Evolutionary conservation across 2,329 filamentous ascomycete genomes (phyloP).

Genomic region (Fusarium concolor): DNA sequence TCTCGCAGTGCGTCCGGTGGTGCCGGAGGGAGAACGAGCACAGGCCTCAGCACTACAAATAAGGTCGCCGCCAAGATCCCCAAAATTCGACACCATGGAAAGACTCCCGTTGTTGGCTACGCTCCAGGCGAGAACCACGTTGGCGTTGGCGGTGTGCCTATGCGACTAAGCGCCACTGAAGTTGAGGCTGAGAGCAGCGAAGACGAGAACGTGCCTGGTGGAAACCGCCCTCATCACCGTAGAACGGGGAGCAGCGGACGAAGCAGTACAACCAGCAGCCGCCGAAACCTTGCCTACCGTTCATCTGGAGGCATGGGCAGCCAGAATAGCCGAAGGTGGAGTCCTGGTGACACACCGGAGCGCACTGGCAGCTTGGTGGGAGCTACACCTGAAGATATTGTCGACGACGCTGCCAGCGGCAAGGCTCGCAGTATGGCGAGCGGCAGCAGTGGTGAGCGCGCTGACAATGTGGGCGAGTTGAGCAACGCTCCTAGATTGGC

Average conservation of each 20-base stretch:
- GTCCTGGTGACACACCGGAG: conserved; percentile 68
- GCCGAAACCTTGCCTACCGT: conserved; percentile 62
- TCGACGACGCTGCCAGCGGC: conserved; percentile 59
- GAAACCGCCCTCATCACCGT: conserved; percentile 70
- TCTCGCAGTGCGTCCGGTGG: conserved; percentile 52
- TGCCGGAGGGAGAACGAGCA: conserved; percentile 65
- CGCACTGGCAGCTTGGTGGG: conserved; percentile 64
- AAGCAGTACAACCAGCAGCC: conserved; percentile 71
- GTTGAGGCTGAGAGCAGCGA: conserved; percentile 90
- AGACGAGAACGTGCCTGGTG: conserved; percentile 69
- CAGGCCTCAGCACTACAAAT: conserved; percentile 69
- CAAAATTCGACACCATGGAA: conserved; percentile 90
- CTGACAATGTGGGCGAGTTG: conserved; percentile 70
- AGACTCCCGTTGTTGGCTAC: conserved; percentile 82
- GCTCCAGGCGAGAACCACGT: conserved; percentile 81
- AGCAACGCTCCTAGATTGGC: conserved; percentile 62
- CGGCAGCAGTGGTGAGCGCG: conserved; percentile 69
- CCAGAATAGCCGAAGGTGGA: conserved; percentile 59
- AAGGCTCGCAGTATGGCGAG: conserved; percentile 64
- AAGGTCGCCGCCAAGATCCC: conserved; percentile 87
- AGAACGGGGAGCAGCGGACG: conserved; percentile 81
- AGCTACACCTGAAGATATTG: conserved; percentile 51
- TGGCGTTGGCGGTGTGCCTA: conserved; percentile 82
- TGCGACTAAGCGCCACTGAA: conserved; percentile 94
- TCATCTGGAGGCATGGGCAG: conserved; percentile 60